Base-by-base conservation (phyloP, 2,329 filamentous ascomycete genomes). In the Corynespora cassiicola region DNA sequence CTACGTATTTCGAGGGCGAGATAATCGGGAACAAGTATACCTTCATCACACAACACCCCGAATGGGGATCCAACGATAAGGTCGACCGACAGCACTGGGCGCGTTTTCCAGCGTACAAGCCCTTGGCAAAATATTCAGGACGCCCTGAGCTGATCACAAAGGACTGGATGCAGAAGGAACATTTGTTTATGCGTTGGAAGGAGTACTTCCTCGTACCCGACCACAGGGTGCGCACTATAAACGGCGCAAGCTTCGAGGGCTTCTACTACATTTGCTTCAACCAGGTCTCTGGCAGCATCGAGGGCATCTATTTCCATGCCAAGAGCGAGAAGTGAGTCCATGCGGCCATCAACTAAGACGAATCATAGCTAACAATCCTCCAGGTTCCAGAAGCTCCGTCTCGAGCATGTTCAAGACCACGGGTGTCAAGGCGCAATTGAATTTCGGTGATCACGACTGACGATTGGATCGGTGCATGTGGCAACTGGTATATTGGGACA, bases 221-320 rank as follows among this genome's bases (percentile, higher is more conserved):
- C 61, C 94, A 99, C 66, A 82, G 88, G 11, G 90, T 97, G 14
- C 82, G 86, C 45, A 95, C 88, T 8, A 96, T 99, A 46, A 88
- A 84, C 21, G 94, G 94, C 12, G 94, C 94, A 6, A 97, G 92
- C 62, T 99, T 97, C 45, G 94, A 99, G 64, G 94, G 94, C 0
- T 99, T 99, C 66, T 99, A 97, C 68, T 99, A 99, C 63, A 97
- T 99, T 53, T 96, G 91, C 73, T 97, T 97, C 75, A 96, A 97
- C 68, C 92, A 97, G 70, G 75, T 90, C 31, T 81, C 85, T 49
- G 94, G 92, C 6, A 85, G 81, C 49, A 87, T 99, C 25, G 91
- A 84, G 61, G 94, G 94, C 12, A 96, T 97, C 42, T 99, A 99
- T 71, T 99, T 96, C 68, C 94, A 99, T 73, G 88, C 89, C 9